Evolutionary conservation across 2,329 filamentous ascomycete genomes (phyloP).

Genomic region (Capronia epimyces): DNA sequence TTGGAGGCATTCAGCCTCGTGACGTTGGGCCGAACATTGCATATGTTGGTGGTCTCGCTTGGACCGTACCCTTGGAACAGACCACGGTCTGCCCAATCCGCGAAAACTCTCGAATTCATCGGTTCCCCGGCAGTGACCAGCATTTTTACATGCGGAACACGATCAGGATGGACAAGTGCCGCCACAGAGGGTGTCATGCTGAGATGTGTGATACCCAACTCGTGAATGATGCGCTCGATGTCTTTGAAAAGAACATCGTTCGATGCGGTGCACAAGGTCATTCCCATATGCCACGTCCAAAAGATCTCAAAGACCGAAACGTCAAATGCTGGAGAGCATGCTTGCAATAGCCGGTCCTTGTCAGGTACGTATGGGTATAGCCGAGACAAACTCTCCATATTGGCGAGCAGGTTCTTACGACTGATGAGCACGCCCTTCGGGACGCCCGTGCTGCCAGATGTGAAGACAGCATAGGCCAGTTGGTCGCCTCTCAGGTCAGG

Average conservation of each 20-base stretch:
- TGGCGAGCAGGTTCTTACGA: constrained; percentile 68
- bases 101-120: constrained; percentile 65
- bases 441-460: constrained; percentile 72
- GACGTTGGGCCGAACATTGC: constrained; percentile 64
- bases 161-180: constrained; percentile 61
- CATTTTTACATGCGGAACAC: constrained; percentile 66
- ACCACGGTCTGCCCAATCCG: constrained; percentile 58
- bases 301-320: constrained; percentile 88
- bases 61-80: constrained; percentile 80
- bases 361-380: constrained; percentile 56
- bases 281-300: constrained; percentile 71
- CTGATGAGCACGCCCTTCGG: constrained; percentile 78
- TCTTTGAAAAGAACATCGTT: constrained; percentile 71
- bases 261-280: constrained; percentile 68
- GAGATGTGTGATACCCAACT: constrained; percentile 66
- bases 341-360: constrained; percentile 64
- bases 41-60: constrained; percentile 83
- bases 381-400: constrained; percentile 60
- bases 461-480: constrained; percentile 74
- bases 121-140: constrained; percentile 77
- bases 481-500: constrained; percentile 37
- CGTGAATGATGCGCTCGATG: constrained; percentile 61
- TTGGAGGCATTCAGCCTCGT: constrained; percentile 54
- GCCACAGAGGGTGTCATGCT: constrained; percentile 83
- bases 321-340: constrained; percentile 79